These are phyloP conservation scores for Leucosporidium creatinivorum DNA, from an alignment of 768 basidiomycete species.

Conservation along the genomic window DNA sequence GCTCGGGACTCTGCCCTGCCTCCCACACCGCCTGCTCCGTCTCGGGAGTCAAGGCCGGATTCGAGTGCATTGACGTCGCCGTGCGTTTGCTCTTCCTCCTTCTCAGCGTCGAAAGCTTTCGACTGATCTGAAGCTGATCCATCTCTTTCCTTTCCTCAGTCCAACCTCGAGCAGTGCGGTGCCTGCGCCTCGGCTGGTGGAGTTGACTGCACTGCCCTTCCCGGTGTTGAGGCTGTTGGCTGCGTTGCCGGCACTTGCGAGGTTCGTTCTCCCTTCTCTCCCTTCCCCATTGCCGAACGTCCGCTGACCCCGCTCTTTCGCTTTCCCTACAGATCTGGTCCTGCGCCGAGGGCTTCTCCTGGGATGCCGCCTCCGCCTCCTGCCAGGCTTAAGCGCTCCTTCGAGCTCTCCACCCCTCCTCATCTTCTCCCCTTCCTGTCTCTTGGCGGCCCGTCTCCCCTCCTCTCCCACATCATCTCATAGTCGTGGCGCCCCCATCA, in stretches of 20 bases:
- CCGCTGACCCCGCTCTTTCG: neutral
- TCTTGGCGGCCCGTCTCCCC: neutral
- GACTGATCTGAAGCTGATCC: neutral
- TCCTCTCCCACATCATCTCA: too few species aligned
- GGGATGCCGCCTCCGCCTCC: neutral
- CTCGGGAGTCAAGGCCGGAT: slow-evolving; percentile 2
- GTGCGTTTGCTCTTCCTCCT: neutral
- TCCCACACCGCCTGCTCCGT: slow-evolving; percentile 16
- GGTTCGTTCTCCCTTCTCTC: too few species aligned
- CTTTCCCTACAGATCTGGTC: slow-evolving; percentile 2
- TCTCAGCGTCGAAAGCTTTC: too few species aligned
- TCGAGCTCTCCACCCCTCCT: neutral
- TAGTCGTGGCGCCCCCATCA: too few species aligned
- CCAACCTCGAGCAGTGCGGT: slow-evolving; percentile 26
- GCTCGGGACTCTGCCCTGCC: slow-evolving; percentile 6
- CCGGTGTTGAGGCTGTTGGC: slow-evolving; percentile 10
- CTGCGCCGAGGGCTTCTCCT: slow-evolving; percentile 1
- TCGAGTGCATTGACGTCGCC: slow-evolving; percentile 31
- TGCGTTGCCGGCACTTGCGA: slow-evolving; percentile 3
- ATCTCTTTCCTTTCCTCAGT: neutral
- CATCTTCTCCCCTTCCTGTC: neutral
- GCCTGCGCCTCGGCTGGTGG: slow-evolving; percentile 20
- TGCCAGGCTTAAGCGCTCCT: slow-evolving; percentile 1
- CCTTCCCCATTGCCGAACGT: too few species aligned
- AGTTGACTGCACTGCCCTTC: slow-evolving; percentile 26